Evolutionary conservation across 2,329 filamentous ascomycete species (phyloP).

Genomic region (Ophiostoma ulmi): DNA sequence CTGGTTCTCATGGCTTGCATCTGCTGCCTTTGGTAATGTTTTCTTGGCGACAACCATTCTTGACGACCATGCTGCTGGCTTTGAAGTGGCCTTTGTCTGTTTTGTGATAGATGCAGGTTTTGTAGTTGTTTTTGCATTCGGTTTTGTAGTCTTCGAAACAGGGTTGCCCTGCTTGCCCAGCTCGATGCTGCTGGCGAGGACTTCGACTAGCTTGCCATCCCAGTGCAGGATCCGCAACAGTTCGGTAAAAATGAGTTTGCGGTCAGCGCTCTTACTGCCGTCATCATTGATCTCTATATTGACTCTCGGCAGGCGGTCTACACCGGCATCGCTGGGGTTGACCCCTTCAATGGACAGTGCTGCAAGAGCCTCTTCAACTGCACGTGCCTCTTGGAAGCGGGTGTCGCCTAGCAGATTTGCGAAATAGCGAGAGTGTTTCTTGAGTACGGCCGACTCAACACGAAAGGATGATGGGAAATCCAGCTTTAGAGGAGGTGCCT

Average conservation of each 20-base stretch:
- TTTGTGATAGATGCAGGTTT: neutral
- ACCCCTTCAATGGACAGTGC: constrained; percentile 45
- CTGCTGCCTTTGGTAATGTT: neutral
- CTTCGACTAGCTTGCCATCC: constrained; percentile 34
- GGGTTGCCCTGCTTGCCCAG: neutral
- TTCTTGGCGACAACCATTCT: neutral
- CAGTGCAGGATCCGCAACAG: constrained; percentile 63
- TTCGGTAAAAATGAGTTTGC: constrained; percentile 60
- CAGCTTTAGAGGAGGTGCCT: constrained; percentile 31
- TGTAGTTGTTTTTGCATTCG: neutral
- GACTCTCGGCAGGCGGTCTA: constrained; percentile 57
- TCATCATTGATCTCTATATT: constrained; percentile 63
- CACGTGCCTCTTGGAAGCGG: constrained; percentile 58
- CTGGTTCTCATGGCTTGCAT: neutral
- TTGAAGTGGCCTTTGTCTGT: neutral
- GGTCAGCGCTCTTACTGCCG: constrained; percentile 55
- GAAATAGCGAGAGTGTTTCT: constrained; percentile 64
- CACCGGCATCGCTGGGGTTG: constrained; percentile 43
- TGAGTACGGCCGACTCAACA: constrained; percentile 53
- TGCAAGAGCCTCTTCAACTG: constrained; percentile 48
- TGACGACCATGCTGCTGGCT: neutral
- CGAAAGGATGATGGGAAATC: constrained; percentile 50
- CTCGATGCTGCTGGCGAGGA: neutral
- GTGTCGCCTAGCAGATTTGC: constrained; percentile 58
- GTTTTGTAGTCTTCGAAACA: neutral